These are phyloP conservation scores for Marasmius sp. DNA, from an alignment of 1,284 basidiomycete genomes.

Conservation along the genomic window DNA sequence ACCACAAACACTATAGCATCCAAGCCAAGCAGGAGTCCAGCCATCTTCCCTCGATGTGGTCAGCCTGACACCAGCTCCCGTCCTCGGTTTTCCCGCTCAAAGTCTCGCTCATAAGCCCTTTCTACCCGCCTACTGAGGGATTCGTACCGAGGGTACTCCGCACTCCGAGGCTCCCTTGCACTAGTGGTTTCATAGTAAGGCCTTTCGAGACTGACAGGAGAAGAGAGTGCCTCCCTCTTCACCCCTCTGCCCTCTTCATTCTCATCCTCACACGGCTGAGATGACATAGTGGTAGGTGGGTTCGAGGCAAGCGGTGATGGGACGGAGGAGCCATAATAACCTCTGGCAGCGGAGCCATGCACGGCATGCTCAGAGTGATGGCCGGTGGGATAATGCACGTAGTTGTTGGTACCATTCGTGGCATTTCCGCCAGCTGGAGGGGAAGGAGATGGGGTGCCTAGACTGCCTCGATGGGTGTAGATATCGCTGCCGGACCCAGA, in stretches of 20 bases:
- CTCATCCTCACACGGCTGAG: slow-evolving; percentile 10
- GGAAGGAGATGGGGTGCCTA: slow-evolving; percentile 58
- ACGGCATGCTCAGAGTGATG: slow-evolving; percentile 23
- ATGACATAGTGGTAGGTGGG: slow-evolving; percentile 10
- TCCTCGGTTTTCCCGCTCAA: slow-evolving; percentile 6
- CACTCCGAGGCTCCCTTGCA: not conserved
- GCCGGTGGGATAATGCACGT: slow-evolving; percentile 49
- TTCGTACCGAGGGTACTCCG: slow-evolving; percentile 5
- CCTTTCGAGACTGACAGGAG: slow-evolving; percentile 12
- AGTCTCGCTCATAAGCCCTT: slow-evolving; percentile 7
- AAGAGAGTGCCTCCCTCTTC: slow-evolving; percentile 6
- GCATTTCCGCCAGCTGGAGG: slow-evolving; percentile 50
- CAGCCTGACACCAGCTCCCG: slow-evolving; percentile 11
- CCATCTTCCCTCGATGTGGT: not conserved
- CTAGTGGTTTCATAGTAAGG: slow-evolving; percentile 8
- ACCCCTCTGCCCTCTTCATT: slow-evolving; percentile 1
- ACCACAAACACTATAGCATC: not conserved
- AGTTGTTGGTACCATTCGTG: slow-evolving; percentile 20
- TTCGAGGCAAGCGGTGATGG: slow-evolving; percentile 13
- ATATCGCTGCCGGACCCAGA: slow-evolving; percentile 54
- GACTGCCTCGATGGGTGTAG: slow-evolving; percentile 46
- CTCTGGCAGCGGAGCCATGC: not conserved
- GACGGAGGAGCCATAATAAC: slow-evolving; percentile 8
- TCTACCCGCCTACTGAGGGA: slow-evolving; percentile 1
- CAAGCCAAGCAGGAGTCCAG: not conserved